phyloP scores from a whole-genome alignment of 164 flowering plant species.

The Houttuynia cordata region DNA sequence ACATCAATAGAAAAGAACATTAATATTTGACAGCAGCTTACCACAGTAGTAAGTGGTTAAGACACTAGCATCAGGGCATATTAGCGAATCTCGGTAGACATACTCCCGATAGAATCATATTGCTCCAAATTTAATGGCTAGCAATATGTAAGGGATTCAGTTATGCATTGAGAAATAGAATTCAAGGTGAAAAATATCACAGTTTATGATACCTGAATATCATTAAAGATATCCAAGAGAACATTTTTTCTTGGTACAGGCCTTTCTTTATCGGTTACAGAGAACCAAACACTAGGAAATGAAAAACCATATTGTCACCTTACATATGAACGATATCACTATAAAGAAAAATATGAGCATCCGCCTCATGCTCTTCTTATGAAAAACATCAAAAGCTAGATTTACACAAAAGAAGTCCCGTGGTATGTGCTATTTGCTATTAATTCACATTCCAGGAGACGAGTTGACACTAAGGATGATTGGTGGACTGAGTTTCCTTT shows the following conservation, averaged over 20 bases:
- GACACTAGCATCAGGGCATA: constrained; percentile 94
- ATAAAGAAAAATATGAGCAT: too few relatives aligned
- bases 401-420: too few relatives aligned
- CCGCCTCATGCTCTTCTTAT: too few relatives aligned
- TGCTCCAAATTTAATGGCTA: constrained; percentile 94
- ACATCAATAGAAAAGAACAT: not conserved
- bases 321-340: too few relatives aligned
- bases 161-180: not conserved
- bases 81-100: constrained; percentile 70
- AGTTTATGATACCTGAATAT: constrained; percentile 75
- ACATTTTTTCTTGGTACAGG: not conserved
- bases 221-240: constrained; percentile 14
- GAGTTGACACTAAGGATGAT: too few relatives aligned
- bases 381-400: too few relatives aligned
- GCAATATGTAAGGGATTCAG: constrained; percentile 7
- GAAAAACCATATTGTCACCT: too few relatives aligned
- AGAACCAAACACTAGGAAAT: too few relatives aligned
- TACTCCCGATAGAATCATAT: constrained; percentile 49
- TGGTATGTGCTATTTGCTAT: too few relatives aligned
- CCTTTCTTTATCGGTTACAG: too few relatives aligned
- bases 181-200: constrained; percentile 28
- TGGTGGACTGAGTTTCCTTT: too few relatives aligned
- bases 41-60: constrained; percentile 92
- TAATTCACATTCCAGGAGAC: too few relatives aligned
- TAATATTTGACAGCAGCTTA: constrained; percentile 15